Evolutionary conservation across 495 filamentous ascomycete genomes (phyloP).

Genomic region (Xylaria scruposa): DNA sequence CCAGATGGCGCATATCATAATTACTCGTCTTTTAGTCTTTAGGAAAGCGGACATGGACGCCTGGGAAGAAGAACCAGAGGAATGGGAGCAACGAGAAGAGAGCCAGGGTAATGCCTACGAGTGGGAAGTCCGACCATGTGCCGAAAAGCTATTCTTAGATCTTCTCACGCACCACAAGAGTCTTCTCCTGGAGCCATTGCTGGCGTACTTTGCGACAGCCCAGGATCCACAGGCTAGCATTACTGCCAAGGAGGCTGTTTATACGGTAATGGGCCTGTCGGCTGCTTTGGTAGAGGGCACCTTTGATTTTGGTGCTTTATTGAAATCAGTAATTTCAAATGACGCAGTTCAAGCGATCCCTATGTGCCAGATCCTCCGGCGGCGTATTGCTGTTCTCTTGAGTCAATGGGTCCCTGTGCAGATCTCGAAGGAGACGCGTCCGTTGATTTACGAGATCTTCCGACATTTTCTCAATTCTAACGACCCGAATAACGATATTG

Average conservation of each 20-base stretch:
- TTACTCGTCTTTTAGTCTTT: constrained; percentile 88
- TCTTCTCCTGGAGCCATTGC: constrained; percentile 73
- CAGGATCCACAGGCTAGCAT: constrained; percentile 72
- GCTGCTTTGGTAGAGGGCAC: constrained; percentile 70
- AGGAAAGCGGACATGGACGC: constrained; percentile 81
- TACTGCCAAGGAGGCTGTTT: constrained; percentile 88
- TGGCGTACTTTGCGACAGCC: constrained; percentile 78
- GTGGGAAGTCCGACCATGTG: constrained; percentile 86
- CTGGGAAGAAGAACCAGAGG: constrained; percentile 91
- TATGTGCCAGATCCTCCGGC: constrained; percentile 84
- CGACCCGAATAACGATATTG: constrained; percentile 84
- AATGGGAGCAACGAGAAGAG: constrained; percentile 88
- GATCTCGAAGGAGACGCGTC: constrained; percentile 64
- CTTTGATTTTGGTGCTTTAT: constrained; percentile 82
- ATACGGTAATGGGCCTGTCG: constrained; percentile 88
- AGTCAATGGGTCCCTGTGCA: constrained; percentile 88
- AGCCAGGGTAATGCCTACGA: constrained; percentile 81
- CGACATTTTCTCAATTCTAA: constrained; percentile 80
- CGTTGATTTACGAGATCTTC: constrained; percentile 87
- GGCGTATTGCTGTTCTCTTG: constrained; percentile 85
- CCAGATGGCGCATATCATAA: constrained; percentile 79
- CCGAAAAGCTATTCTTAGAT: constrained; percentile 92
- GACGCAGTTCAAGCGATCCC: constrained; percentile 80
- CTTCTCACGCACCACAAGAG: constrained; percentile 85
- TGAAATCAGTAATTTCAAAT: constrained; percentile 73